Conservation (phyloP, 352 stramenopile genomes). For the Phytophthora pseudosyringae region DNA sequence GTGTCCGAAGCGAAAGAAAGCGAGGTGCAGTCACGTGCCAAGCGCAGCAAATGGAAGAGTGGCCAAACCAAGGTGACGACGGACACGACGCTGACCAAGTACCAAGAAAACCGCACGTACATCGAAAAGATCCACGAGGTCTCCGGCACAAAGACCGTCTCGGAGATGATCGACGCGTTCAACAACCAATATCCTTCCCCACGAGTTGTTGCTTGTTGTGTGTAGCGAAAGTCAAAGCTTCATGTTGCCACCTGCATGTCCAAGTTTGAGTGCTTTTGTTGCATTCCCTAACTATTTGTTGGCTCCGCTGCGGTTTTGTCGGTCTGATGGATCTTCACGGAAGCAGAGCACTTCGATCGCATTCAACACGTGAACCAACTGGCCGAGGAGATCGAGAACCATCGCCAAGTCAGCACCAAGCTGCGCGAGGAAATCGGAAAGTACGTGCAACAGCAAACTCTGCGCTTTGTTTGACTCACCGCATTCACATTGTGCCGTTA, state of each 20-base stretch:
- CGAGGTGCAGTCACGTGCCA: constrained; percentile 54
- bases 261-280: neutral
- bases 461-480: constrained; percentile 1
- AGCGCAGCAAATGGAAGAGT: constrained; percentile 72
- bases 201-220: too few species aligned
- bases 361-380: constrained; percentile 87
- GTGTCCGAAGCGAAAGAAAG: constrained; percentile 59
- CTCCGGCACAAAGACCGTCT: constrained; percentile 76
- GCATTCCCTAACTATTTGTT: constrained; percentile 35
- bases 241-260: neutral
- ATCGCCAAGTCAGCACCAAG: constrained; percentile 69
- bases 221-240: neutral
- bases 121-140: constrained; percentile 88
- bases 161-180: constrained; percentile 86
- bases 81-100: constrained; percentile 72
- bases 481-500: neutral
- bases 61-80: constrained; percentile 70
- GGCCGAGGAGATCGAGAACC: constrained; percentile 82
- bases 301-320: neutral
- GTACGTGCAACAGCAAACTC: constrained; percentile 39
- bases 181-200: constrained; percentile 76
- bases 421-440: constrained; percentile 83
- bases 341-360: constrained; percentile 81
- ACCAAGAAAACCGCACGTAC: constrained; percentile 80
- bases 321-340: constrained; percentile 32